These are phyloP conservation scores for Metschnikowia borealis DNA, from an alignment of 805 yeast species.

Conservation along the genomic window DNA sequence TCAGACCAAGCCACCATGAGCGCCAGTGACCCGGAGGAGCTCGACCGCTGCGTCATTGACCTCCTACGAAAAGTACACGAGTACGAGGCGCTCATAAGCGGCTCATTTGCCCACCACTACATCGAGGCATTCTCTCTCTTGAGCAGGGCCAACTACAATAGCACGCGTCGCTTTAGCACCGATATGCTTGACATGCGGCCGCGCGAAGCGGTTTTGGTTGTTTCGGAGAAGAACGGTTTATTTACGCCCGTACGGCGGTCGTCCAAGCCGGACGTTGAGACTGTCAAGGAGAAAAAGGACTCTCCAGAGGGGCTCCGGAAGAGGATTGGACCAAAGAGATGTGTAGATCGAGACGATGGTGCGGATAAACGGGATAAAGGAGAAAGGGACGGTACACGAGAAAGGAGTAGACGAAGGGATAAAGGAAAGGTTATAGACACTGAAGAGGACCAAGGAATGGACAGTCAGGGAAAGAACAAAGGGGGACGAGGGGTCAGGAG, in stretches of 20 bases:
- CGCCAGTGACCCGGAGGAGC: too few relatives aligned
- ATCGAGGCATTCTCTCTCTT: constrained; percentile 37
- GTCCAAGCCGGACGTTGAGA: neutral
- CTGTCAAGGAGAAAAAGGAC: neutral
- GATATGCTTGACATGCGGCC: constrained; percentile 40
- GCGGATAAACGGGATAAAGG: neutral
- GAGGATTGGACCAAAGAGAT: neutral
- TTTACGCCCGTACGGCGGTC: neutral
- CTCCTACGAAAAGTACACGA: constrained; percentile 19
- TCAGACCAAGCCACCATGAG: too few relatives aligned
- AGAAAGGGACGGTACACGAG: neutral
- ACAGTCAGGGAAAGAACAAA: too few relatives aligned
- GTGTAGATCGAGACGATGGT: neutral
- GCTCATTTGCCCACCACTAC: constrained; percentile 17
- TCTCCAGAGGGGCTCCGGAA: neutral
- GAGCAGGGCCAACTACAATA: constrained; percentile 44
- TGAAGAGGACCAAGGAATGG: too few relatives aligned
- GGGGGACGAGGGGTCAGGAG: neutral
- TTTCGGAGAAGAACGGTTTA: constrained; percentile 5
- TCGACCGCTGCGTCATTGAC: neutral
- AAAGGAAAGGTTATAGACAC: too few relatives aligned
- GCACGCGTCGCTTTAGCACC: constrained; percentile 32
- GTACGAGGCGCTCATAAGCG: constrained; percentile 28
- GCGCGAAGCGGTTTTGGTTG: constrained; percentile 23
- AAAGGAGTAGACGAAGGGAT: too few relatives aligned